These are phyloP conservation scores for Fusarium verrucosum DNA, from an alignment of 2,329 filamentous ascomycete species.

Conservation along the genomic window DNA sequence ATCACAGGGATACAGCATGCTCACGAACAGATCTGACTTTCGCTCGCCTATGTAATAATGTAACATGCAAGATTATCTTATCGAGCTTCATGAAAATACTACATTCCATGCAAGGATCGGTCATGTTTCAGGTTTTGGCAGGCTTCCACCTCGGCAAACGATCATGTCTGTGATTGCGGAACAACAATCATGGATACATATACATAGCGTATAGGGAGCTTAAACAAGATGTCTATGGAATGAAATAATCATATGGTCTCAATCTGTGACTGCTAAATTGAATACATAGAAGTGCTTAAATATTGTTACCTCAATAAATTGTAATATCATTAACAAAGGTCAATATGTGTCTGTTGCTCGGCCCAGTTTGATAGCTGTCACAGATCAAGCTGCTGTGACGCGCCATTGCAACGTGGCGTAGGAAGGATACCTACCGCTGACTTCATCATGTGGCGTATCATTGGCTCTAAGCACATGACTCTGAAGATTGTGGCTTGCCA, in stretches of 20 bases:
- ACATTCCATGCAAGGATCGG: no score
- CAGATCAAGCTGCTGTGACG: slow-evolving; percentile 9
- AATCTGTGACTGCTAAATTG: not conserved
- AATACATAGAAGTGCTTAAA: not conserved
- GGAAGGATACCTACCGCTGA: slow-evolving; percentile 9
- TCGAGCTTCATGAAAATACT: no score
- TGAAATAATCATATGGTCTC: not conserved
- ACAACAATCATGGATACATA: no score
- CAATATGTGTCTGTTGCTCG: not conserved
- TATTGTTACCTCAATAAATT: not conserved
- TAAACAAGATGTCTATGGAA: not conserved
- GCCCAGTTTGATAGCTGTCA: slow-evolving; percentile 3
- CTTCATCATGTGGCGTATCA: slow-evolving; percentile 33
- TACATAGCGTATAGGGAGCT: no score
- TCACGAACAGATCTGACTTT: no score
- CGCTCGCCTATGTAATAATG: no score
- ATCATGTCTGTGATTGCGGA: no score
- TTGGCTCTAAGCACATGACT: slow-evolving; percentile 20
- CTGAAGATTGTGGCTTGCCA: slow-evolving; percentile 23
- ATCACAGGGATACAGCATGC: no score
- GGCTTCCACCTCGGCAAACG: no score
- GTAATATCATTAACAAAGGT: slow-evolving; percentile 49
- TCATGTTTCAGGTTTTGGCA: no score
- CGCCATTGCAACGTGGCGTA: slow-evolving; percentile 8
- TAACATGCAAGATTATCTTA: no score